Percentiles rank a stretch among this genome's conserved stretches.
phyloP scores from a whole-genome alignment of 2,329 filamentous ascomycete genomes.

The Parastagonospora avenae region DNA sequence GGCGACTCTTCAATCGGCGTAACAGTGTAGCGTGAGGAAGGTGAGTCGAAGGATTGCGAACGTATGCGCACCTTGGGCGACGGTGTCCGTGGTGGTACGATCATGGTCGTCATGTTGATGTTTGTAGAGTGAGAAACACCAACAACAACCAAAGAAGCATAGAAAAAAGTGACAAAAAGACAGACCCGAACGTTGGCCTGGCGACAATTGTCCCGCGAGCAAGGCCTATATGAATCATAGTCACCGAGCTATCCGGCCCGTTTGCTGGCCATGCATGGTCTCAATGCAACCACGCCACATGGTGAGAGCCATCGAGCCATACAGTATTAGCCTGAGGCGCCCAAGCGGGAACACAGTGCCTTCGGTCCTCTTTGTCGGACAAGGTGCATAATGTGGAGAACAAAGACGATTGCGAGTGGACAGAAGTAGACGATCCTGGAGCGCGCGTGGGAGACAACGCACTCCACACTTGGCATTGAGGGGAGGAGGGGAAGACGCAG shows the following conservation, averaged over 20 bases:
- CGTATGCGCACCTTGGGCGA: constrained; percentile 45
- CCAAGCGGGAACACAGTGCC: constrained; percentile 16
- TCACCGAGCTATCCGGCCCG: constrained; percentile 19
- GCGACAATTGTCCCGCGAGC: constrained; percentile 2
- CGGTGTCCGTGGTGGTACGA: constrained; percentile 38
- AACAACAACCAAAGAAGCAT: background rate
- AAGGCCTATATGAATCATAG: constrained; percentile 25
- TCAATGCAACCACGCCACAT: constrained; percentile 32
- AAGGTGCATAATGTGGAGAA: constrained; percentile 23
- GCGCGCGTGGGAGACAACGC: constrained; percentile 34
- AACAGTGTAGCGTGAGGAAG: constrained; percentile 33
- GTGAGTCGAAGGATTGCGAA: constrained; percentile 43
- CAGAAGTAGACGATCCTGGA: constrained; percentile 16
- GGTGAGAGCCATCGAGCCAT: background rate
- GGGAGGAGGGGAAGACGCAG: background rate
- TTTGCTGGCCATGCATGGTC: constrained; percentile 36
- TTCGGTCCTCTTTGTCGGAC: constrained; percentile 17
- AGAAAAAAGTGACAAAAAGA: background rate
- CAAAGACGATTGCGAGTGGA: constrained; percentile 17
- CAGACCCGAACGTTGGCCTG: constrained; percentile 15
- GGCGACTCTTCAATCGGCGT: constrained; percentile 42
- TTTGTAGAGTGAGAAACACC: background rate
- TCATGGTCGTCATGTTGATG: constrained; percentile 24
- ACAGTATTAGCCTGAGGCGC: constrained; percentile 2
- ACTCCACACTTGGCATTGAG: constrained; percentile 35